phyloP scores from a whole-genome alignment of 2,329 filamentous ascomycete genomes.

The Paecilomyces sp. region DNA sequence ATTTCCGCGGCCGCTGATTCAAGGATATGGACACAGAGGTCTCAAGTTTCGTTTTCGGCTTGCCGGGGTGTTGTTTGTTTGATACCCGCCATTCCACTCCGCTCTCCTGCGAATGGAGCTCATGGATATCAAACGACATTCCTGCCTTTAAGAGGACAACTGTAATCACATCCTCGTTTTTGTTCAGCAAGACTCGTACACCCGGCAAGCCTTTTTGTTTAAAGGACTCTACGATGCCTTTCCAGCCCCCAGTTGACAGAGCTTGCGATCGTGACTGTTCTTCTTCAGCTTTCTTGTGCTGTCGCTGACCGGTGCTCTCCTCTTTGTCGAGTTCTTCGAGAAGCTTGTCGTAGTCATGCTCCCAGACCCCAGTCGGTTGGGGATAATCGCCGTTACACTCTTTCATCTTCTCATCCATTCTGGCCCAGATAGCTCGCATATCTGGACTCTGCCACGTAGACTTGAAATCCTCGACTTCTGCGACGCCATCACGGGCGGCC shows the following conservation, averaged over 20 bases:
- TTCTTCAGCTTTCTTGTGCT: constrained; percentile 17
- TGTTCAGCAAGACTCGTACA: constrained; percentile 18
- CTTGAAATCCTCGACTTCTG: constrained; percentile 32
- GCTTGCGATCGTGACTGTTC: constrained; percentile 20
- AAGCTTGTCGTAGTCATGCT: constrained; percentile 31
- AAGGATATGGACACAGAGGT: constrained; percentile 26
- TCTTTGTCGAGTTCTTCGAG: constrained; percentile 22
- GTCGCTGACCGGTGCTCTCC: constrained; percentile 20
- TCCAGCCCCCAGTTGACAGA: constrained; percentile 24
- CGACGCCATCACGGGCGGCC: constrained; percentile 26
- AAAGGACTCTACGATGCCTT: constrained; percentile 25
- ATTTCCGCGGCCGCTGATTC: constrained; percentile 27
- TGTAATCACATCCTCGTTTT: constrained; percentile 16
- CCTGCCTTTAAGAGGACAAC: constrained; percentile 26
- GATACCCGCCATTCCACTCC: constrained; percentile 28
- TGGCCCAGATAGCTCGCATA: constrained; percentile 31
- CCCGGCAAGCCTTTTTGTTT: constrained; percentile 17
- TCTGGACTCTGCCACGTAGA: constrained; percentile 33
- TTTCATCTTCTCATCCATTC: constrained; percentile 26
- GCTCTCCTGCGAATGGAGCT: constrained; percentile 10
- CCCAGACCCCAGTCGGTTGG: constrained; percentile 33
- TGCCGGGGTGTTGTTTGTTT: constrained; percentile 15
- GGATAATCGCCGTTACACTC: constrained; percentile 30
- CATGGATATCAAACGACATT: constrained; percentile 26
- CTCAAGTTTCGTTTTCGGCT: constrained; percentile 25